Conservation (phyloP, 1,284 basidiomycete genomes). For the Ustilago tritici region DNA sequence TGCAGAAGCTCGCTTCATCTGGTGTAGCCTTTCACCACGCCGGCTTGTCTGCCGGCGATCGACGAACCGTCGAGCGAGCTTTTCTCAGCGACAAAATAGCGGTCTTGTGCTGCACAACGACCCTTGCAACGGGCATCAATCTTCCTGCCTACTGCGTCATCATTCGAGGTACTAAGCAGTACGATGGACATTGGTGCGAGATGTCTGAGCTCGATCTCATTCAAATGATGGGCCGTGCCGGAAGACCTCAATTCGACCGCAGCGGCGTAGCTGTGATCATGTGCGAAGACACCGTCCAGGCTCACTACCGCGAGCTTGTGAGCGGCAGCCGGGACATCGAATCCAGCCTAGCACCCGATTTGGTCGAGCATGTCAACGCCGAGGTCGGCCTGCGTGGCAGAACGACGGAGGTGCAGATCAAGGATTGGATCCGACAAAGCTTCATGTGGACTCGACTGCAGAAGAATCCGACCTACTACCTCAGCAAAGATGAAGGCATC, state of each 20-base stretch:
- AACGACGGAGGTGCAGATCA: constrained; percentile 27
- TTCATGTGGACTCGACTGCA: constrained; percentile 52
- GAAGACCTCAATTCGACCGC: constrained; percentile 89
- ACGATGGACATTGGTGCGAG: constrained; percentile 53
- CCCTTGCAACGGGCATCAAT: constrained; percentile 88
- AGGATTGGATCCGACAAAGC: constrained; percentile 45
- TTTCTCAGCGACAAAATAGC: constrained; percentile 77
- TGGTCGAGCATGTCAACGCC: constrained; percentile 61
- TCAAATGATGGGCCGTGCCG: constrained; percentile 80
- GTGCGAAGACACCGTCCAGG: constrained; percentile 53
- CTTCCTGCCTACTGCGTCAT: constrained; percentile 72
- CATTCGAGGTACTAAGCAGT: constrained; percentile 60
- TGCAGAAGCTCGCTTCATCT: constrained; percentile 43
- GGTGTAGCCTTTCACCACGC: constrained; percentile 90
- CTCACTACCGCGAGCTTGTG: constrained; percentile 53
- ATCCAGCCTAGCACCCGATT: constrained; percentile 43
- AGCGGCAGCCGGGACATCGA: constrained; percentile 53
- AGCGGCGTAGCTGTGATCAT: constrained; percentile 63
- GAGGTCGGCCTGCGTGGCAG: constrained; percentile 48
- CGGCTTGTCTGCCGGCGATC: constrained; percentile 80
- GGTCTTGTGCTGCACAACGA: constrained; percentile 71
- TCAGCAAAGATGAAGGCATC: constrained; percentile 40
- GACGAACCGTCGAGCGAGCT: constrained; percentile 78
- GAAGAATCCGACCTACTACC: constrained; percentile 56
- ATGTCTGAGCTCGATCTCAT: constrained; percentile 60